These are phyloP conservation scores for Termitomyces sp. DNA, from an alignment of 768 basidiomycete genomes.

Conservation along the genomic window DNA sequence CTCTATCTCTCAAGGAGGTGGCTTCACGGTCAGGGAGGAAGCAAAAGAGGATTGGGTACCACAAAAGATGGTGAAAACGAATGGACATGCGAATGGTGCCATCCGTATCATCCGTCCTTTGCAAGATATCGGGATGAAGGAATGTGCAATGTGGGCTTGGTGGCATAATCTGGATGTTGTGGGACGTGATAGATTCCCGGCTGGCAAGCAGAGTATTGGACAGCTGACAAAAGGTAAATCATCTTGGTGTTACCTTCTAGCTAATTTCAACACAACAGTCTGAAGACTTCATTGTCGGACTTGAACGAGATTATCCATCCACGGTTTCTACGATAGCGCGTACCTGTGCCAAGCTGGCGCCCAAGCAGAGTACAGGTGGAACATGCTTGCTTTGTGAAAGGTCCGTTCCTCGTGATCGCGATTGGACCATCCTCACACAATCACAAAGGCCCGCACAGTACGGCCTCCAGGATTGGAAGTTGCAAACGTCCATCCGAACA, in stretches of 20 bases:
- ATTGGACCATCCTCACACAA: background rate
- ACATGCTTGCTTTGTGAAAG: constrained; percentile 63
- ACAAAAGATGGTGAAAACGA: constrained; percentile 5
- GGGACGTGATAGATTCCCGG: constrained; percentile 39
- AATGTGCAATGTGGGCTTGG: constrained; percentile 74
- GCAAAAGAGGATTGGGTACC: constrained; percentile 66
- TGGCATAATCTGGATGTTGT: constrained; percentile 56
- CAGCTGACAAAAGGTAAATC: constrained; percentile 63
- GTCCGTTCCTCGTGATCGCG: constrained; percentile 26
- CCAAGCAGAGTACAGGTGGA: constrained; percentile 47
- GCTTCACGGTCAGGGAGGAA: constrained; percentile 65
- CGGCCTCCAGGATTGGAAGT: constrained; percentile 69
- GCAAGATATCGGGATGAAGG: constrained; percentile 71
- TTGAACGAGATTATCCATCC: constrained; percentile 81
- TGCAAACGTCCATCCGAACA: constrained; percentile 65
- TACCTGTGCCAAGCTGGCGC: constrained; percentile 72
- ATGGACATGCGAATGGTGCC: constrained; percentile 6
- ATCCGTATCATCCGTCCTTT: constrained; percentile 64
- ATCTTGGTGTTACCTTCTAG: background rate
- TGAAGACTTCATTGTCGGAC: constrained; percentile 71
- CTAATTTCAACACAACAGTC: background rate
- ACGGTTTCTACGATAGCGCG: constrained; percentile 81
- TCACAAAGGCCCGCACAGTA: constrained; percentile 52
- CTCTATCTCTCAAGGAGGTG: constrained; percentile 70
- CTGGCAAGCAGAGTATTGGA: constrained; percentile 54